Evolutionary conservation across 2,329 filamentous ascomycete genomes (phyloP).

Genomic region (Trichoderma sp.): DNA sequence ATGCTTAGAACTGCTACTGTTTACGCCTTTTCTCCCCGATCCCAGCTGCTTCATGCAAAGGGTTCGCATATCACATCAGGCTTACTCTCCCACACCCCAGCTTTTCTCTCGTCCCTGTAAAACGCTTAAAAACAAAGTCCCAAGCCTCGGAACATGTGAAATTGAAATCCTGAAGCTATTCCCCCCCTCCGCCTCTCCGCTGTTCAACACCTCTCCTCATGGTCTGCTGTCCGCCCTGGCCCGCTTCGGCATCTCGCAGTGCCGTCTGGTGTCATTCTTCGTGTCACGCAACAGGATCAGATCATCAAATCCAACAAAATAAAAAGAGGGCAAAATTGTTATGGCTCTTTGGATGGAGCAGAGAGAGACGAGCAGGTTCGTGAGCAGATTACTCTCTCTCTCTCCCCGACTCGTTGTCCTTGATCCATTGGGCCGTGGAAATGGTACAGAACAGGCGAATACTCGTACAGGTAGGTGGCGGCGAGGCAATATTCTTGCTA

Average conservation of each 20-base stretch:
- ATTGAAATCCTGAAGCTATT: neutral
- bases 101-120: neutral
- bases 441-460: neutral
- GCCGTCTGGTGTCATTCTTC: neutral
- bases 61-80: neutral
- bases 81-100: neutral
- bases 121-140: neutral
- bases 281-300: neutral
- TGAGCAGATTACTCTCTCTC: neutral
- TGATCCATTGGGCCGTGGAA: neutral
- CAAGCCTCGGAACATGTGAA: neutral
- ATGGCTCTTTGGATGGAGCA: neutral
- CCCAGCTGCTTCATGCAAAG: neutral
- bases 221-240: neutral
- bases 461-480: neutral
- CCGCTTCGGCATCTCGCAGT: neutral
- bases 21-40: neutral
- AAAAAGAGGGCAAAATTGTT: neutral
- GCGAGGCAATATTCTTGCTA: neutral
- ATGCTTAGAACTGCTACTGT: neutral
- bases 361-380: neutral
- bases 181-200: neutral
- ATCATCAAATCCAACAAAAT: neutral
- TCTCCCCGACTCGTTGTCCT: neutral
- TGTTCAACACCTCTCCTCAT: neutral